These are phyloP conservation scores for Bothriochloa decipiens DNA, from an alignment of 176 grass and related monocot genomes.

Conservation along the genomic window DNA sequence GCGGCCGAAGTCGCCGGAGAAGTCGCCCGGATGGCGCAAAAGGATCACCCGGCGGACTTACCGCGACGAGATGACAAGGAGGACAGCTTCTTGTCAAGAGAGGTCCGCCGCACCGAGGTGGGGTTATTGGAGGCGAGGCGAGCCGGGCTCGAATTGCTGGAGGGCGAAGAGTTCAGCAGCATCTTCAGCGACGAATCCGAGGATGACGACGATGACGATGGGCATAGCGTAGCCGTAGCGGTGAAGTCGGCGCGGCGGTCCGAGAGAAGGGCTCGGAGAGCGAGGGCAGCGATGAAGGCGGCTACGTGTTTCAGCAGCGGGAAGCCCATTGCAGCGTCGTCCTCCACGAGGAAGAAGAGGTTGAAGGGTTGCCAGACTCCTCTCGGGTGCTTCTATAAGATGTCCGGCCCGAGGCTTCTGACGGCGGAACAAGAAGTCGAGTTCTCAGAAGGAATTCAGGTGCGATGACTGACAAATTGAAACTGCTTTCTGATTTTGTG, in stretches of 20 bases:
- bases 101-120: slow-evolving; percentile 39
- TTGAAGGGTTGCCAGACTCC: slow-evolving; percentile 57
- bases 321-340: slow-evolving; percentile 20
- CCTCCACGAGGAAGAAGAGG: slow-evolving; percentile 62
- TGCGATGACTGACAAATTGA: not conserved
- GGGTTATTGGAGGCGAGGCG: slow-evolving; percentile 26
- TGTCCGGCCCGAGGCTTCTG: slow-evolving; percentile 55
- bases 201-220: slow-evolving; percentile 3
- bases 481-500: not conserved
- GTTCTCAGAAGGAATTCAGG: slow-evolving; percentile 86
- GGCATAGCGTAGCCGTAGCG: slow-evolving; percentile 40
- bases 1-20: slow-evolving; percentile 77
- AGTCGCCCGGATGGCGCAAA: slow-evolving; percentile 57
- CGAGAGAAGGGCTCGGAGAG: slow-evolving; percentile 79
- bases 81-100: slow-evolving; percentile 30
- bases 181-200: slow-evolving; percentile 52
- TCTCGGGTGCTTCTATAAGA: slow-evolving; percentile 60
- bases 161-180: slow-evolving; percentile 41
- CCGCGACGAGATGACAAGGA: not conserved
- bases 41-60: slow-evolving; percentile 18
- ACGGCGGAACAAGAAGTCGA: slow-evolving; percentile 71
- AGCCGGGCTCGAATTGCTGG: slow-evolving; percentile 8
- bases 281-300: slow-evolving; percentile 53
- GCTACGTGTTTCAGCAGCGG: slow-evolving; percentile 37
- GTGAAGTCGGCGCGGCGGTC: slow-evolving; percentile 66